phyloP scores from a whole-genome alignment of 1,139 yeast species.

The Hyphopichia fennica region DNA sequence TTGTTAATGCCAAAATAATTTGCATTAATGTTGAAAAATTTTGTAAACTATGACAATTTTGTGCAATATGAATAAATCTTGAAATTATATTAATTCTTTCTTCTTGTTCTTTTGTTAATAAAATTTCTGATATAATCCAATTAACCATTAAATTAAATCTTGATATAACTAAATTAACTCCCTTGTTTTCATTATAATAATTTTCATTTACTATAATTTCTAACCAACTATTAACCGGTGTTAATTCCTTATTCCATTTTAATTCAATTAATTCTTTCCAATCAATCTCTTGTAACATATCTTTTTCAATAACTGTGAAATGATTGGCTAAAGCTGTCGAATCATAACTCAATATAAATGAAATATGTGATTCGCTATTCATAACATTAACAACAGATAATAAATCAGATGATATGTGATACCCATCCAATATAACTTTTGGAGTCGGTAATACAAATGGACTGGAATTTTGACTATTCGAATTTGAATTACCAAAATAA shows the following conservation, averaged over 20 bases:
- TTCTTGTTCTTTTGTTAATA: slow-evolving; percentile 59
- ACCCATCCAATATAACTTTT: slow-evolving; percentile 36
- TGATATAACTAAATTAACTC: slow-evolving; percentile 81
- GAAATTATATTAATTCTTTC: slow-evolving; percentile 70
- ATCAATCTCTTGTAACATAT: slow-evolving; percentile 79
- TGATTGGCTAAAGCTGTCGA: slow-evolving; percentile 72
- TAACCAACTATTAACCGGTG: slow-evolving; percentile 85
- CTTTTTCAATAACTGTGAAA: slow-evolving; percentile 82
- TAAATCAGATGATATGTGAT: slow-evolving; percentile 28
- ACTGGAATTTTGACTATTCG: slow-evolving; percentile 11
- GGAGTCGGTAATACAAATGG: slow-evolving; percentile 22
- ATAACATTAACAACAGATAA: slow-evolving; percentile 40
- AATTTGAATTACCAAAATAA: slow-evolving; percentile 3
- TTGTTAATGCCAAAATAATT: slow-evolving; percentile 78
- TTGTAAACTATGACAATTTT: slow-evolving; percentile 67
- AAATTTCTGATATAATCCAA: slow-evolving; percentile 89
- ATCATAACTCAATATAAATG: slow-evolving; percentile 74
- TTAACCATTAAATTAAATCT: slow-evolving; percentile 87
- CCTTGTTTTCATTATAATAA: slow-evolving; percentile 51
- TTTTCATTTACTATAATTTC: slow-evolving; percentile 67
- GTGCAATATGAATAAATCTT: slow-evolving; percentile 83
- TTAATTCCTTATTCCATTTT: slow-evolving; percentile 67
- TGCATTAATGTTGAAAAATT: slow-evolving; percentile 89
- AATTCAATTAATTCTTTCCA: slow-evolving; percentile 83
- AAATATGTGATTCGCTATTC: slow-evolving; percentile 55